These are phyloP conservation scores for Leptographium wingfieldii DNA, from an alignment of 2,329 filamentous ascomycete species.

Conservation along the genomic window DNA sequence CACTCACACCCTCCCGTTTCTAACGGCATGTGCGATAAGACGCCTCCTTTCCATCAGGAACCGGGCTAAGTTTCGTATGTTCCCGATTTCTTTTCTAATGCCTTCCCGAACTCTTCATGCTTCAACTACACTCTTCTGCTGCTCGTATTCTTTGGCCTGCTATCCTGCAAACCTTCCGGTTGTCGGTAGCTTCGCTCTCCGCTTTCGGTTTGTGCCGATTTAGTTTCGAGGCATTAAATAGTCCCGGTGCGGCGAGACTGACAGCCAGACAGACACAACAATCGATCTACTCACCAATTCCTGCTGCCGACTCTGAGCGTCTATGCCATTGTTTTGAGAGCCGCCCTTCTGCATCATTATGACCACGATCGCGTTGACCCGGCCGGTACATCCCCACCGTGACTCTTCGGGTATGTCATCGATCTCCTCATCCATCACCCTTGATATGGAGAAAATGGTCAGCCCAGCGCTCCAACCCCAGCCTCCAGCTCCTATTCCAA, in stretches of 20 bases:
- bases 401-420: slow-evolving; percentile 19
- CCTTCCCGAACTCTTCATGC: background rate
- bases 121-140: background rate
- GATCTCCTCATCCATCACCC: slow-evolving; percentile 20
- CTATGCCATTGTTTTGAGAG: background rate
- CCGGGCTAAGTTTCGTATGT: slow-evolving; percentile 5
- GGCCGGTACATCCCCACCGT: slow-evolving; percentile 20
- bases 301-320: background rate
- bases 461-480: slow-evolving; percentile 20
- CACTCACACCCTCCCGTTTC: background rate
- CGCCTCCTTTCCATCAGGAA: background rate
- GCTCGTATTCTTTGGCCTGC: background rate
- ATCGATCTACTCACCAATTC: background rate
- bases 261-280: background rate
- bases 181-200: background rate
- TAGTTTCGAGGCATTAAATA: background rate
- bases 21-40: slow-evolving; percentile 7
- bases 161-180: background rate
- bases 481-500: slow-evolving; percentile 46
- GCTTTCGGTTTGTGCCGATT: background rate
- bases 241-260: background rate
- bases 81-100: background rate
- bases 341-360: slow-evolving; percentile 20
- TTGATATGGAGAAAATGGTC: slow-evolving; percentile 24
- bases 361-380: slow-evolving; percentile 41